Conservation (phyloP, 495 filamentous ascomycete genomes). For the Penicillium robsamsonii region DNA sequence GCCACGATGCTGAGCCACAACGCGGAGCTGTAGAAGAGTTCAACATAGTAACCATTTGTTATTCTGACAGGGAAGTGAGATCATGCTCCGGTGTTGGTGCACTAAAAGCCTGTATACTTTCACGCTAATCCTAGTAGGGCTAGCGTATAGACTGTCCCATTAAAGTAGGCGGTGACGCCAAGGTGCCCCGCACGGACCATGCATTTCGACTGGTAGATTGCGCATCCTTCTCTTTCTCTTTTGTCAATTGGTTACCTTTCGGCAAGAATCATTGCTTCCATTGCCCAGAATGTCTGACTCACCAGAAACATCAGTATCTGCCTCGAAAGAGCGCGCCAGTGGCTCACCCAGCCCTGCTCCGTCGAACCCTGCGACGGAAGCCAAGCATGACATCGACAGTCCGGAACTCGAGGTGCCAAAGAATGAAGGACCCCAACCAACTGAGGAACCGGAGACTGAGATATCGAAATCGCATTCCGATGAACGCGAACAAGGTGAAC, state of each 20-base stretch:
- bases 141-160: background rate
- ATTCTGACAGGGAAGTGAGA: background rate
- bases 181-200: background rate
- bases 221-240: background rate
- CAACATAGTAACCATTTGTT: background rate
- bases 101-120: too few species aligned
- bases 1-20: too few species aligned
- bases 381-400: slow-evolving; percentile 12
- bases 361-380: slow-evolving; percentile 6
- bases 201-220: background rate
- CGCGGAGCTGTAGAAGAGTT: too few species aligned
- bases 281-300: slow-evolving; percentile 19
- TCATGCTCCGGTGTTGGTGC: too few species aligned
- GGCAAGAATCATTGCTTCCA: slow-evolving; percentile 1
- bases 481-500: slow-evolving; percentile 20
- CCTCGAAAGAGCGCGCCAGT: background rate
- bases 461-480: slow-evolving; percentile 15
- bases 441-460: slow-evolving; percentile 17
- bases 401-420: slow-evolving; percentile 10
- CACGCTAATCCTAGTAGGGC: background rate
- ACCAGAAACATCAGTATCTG: background rate
- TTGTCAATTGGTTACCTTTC: background rate
- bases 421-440: slow-evolving; percentile 9
- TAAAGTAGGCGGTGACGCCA: slow-evolving; percentile 2
- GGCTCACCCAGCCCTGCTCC: slow-evolving; percentile 9